Evolutionary conservation across 495 filamentous ascomycete genomes (phyloP).

Genomic region (Monascus purpureus): DNA sequence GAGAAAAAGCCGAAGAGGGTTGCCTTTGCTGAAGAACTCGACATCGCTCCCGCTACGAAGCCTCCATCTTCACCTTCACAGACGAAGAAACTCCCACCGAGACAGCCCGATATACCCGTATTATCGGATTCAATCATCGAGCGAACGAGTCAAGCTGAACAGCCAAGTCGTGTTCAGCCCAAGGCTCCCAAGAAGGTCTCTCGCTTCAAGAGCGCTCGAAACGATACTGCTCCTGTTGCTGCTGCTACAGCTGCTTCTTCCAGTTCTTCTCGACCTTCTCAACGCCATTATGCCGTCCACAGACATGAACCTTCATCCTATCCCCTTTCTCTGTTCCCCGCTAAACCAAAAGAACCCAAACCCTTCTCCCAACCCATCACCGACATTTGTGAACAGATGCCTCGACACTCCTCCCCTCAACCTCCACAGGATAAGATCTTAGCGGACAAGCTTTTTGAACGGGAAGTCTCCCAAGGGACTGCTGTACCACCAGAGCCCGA

Average conservation of each 20-base stretch:
- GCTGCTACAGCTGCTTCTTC: slow-evolving; percentile 3
- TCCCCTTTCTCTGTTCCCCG: slow-evolving; percentile 24
- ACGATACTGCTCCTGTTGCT: slow-evolving; percentile 2
- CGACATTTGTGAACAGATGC: slow-evolving; percentile 10
- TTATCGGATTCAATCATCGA: slow-evolving; percentile 36
- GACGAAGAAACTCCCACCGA: slow-evolving; percentile 21
- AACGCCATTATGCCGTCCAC: slow-evolving; percentile 5
- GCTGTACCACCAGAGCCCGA: slow-evolving; percentile 41
- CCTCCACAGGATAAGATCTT: slow-evolving; percentile 45
- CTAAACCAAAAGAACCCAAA: slow-evolving; percentile 28
- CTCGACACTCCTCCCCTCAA: slow-evolving; percentile 22
- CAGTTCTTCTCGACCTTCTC: slow-evolving; percentile 4
- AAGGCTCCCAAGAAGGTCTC: slow-evolving; percentile 26
- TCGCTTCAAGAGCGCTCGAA: slow-evolving; percentile 28
- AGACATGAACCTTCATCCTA: slow-evolving; percentile 11
- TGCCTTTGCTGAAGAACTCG: slow-evolving; percentile 64
- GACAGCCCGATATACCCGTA: slow-evolving; percentile 19
- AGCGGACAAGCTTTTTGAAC: slow-evolving; percentile 49
- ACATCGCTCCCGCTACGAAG: slow-evolving; percentile 44
- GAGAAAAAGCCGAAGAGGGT: slow-evolving; percentile 48
- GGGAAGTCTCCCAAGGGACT: slow-evolving; percentile 18
- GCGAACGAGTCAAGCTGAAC: slow-evolving; percentile 13
- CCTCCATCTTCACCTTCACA: slow-evolving; percentile 6
- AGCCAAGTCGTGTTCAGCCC: slow-evolving; percentile 4
- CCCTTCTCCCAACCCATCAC: slow-evolving; percentile 32